Percentiles rank a stretch among this genome's conserved stretches.
phyloP scores from a whole-genome alignment of 2,329 filamentous ascomycete species.

The Microcera coccophila region DNA sequence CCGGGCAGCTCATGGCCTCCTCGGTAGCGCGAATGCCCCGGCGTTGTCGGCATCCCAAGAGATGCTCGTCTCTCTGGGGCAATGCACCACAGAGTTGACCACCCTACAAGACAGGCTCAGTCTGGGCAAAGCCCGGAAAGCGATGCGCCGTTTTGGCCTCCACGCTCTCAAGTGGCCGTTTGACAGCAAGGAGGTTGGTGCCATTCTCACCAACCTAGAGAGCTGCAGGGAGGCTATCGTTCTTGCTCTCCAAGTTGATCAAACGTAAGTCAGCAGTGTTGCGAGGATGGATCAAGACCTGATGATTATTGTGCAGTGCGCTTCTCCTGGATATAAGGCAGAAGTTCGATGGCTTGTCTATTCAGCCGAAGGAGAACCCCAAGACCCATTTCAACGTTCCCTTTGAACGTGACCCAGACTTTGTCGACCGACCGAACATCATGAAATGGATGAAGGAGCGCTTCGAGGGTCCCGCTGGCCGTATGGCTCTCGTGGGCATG shows the following conservation, averaged over 20 bases:
- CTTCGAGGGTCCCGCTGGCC: neutral
- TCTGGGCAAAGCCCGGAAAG: neutral
- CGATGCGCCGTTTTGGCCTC: slow-evolving; percentile 6
- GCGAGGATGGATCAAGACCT: too few relatives aligned
- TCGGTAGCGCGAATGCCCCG: neutral
- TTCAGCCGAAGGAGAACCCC: neutral
- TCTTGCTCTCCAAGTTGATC: slow-evolving; percentile 4
- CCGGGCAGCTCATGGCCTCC: neutral
- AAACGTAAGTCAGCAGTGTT: slow-evolving; percentile 3
- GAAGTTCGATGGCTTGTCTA: neutral
- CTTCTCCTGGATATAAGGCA: neutral
- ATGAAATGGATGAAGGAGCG: slow-evolving; percentile 2
- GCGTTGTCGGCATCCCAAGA: neutral
- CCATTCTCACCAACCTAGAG: neutral
- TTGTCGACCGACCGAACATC: slow-evolving; percentile 5
- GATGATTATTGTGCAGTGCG: too few relatives aligned
- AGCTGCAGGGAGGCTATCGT: neutral
- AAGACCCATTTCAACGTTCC: slow-evolving; percentile 4
- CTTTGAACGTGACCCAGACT: slow-evolving; percentile 5
- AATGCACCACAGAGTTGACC: slow-evolving; percentile 1
- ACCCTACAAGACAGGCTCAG: slow-evolving; percentile 4
- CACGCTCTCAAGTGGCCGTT: slow-evolving; percentile 14
- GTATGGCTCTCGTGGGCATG: slow-evolving; percentile 8
- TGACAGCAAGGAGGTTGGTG: slow-evolving; percentile 5
- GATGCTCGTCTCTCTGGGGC: neutral